Percentiles rank a stretch among this genome's conserved stretches.
These are phyloP conservation scores for Bacterosira constricta DNA, from an alignment of 108 stramenopile species.

Conservation along the genomic window DNA sequence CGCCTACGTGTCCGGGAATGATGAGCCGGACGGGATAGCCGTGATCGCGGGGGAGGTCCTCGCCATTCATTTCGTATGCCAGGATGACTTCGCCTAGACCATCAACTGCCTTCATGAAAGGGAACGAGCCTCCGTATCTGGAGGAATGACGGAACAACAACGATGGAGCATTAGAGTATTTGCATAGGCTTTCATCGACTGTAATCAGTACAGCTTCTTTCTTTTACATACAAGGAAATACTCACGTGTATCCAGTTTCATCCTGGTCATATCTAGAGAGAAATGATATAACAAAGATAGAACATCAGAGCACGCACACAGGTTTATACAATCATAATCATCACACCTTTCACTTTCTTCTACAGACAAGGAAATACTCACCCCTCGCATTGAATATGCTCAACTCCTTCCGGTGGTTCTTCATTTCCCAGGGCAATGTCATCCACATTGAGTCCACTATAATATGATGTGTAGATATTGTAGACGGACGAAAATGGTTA, in stretches of 20 bases:
- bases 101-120: constrained; percentile 63
- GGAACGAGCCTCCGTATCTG: constrained; percentile 20
- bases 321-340: too few species aligned
- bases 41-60: constrained; percentile 70
- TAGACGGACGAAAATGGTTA: too few species aligned
- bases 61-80: constrained; percentile 85
- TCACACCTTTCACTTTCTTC: too few species aligned
- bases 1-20: constrained; percentile 78
- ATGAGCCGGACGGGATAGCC: constrained; percentile 77
- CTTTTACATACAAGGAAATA: too few species aligned
- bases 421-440: constrained; percentile 29
- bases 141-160: too few species aligned
- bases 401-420: background rate
- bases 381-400: constrained; percentile 76
- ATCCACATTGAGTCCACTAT: constrained; percentile 52
- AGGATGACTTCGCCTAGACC: constrained; percentile 69
- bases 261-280: constrained; percentile 54
- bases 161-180: too few species aligned
- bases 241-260: constrained; percentile 42
- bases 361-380: too few species aligned
- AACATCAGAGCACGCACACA: too few species aligned
- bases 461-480: too few species aligned
- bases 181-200: too few species aligned
- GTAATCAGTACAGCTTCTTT: too few species aligned
- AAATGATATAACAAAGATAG: too few species aligned